phyloP scores from a whole-genome alignment of 164 flowering plant genomes.

The Nymphaea thermarum region DNA sequence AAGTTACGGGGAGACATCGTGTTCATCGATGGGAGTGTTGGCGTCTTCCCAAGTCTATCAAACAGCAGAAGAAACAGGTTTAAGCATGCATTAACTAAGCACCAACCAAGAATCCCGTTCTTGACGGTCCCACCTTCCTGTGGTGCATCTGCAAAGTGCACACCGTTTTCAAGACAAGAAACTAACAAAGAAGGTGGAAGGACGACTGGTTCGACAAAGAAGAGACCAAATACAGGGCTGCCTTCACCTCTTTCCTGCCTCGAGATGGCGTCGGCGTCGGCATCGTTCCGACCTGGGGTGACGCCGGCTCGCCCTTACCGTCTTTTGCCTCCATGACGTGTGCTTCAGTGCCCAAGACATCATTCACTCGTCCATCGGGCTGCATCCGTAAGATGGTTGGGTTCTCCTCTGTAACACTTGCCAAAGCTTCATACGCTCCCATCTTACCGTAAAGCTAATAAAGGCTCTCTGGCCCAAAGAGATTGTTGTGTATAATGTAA shows the following conservation, averaged over 20 bases:
- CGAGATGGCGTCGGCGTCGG: background rate
- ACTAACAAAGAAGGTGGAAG: background rate
- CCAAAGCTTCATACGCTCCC: too few relatives aligned
- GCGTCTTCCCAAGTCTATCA: too few relatives aligned
- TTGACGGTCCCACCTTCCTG: background rate
- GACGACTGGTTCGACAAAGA: background rate
- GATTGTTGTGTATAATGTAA: constrained; percentile 84
- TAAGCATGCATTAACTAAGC: too few relatives aligned
- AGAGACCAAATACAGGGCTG: too few relatives aligned
- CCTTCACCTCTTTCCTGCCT: background rate
- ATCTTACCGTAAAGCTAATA: constrained; percentile 83
- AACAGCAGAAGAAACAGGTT: too few relatives aligned
- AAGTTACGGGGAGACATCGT: too few relatives aligned
- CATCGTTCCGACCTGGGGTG: too few relatives aligned
- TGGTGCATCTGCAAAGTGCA: background rate
- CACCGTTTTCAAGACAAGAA: background rate
- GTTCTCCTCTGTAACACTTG: too few relatives aligned
- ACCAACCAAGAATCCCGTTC: background rate
- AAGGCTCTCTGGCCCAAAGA: constrained; percentile 95
- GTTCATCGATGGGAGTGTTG: too few relatives aligned
- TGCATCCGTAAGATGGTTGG: too few relatives aligned
- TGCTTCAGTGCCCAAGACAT: too few relatives aligned
- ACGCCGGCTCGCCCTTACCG: background rate
- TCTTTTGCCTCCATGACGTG: background rate
- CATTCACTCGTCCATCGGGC: too few relatives aligned